Conservation (phyloP, 352 stramenopile species). For the Pythium vanterpoolii region DNA sequence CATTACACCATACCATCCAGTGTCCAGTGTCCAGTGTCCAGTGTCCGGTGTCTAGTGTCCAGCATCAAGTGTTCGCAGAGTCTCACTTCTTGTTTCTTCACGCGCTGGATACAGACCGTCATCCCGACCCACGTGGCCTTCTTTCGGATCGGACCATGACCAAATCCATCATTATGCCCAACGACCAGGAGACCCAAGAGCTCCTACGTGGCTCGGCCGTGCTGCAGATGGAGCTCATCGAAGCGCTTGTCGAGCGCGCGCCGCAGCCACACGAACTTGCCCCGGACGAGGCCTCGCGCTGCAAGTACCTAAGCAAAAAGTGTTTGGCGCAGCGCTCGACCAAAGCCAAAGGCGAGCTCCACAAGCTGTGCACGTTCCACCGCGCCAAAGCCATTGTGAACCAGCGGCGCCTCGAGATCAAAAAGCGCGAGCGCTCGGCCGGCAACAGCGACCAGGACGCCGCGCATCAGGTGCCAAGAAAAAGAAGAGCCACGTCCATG, state of each 20-base stretch:
- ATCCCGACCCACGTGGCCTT: not conserved
- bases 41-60: not conserved
- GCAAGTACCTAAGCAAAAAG: slow-evolving; percentile 36
- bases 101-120: slow-evolving; percentile 4
- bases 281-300: slow-evolving; percentile 20
- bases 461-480: not conserved
- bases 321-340: slow-evolving; percentile 21
- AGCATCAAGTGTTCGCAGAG: not conserved
- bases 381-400: slow-evolving; percentile 32
- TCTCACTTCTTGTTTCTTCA: slow-evolving; percentile 8
- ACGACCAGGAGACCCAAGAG: slow-evolving; percentile 3
- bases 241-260: slow-evolving; percentile 20
- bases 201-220: slow-evolving; percentile 11
- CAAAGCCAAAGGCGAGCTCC: slow-evolving; percentile 30
- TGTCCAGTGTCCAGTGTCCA: not conserved
- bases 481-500: not conserved
- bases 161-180: not conserved
- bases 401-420: slow-evolving; percentile 29
- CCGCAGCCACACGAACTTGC: slow-evolving; percentile 23
- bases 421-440: slow-evolving; percentile 12
- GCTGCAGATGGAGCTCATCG: slow-evolving; percentile 17
- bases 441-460: not conserved
- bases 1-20: not conserved
- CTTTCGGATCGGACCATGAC: not conserved
- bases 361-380: slow-evolving; percentile 37